These are phyloP conservation scores for Pterocarpus santalinus DNA, from an alignment of 306 rosid species.

Conservation along the genomic window DNA sequence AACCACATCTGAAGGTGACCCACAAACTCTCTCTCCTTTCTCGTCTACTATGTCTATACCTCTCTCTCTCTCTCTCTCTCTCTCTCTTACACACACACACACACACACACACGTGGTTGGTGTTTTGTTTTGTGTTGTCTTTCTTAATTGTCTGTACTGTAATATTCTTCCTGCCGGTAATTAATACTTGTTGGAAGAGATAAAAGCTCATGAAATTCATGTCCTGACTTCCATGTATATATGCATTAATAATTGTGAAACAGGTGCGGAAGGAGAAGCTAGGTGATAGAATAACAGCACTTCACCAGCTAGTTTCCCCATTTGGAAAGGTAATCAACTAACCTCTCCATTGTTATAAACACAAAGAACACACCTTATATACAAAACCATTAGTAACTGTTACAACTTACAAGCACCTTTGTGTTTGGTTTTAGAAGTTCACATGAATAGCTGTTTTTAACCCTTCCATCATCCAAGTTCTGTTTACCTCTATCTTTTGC, in stretches of 20 bases:
- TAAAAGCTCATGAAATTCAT: conserved; percentile 6
- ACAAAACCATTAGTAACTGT: not conserved
- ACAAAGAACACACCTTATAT: not conserved
- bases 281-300: conserved; percentile 87
- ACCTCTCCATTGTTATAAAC: not conserved
- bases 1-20: conserved; percentile 74
- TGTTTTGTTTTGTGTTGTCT: conserved; percentile 39
- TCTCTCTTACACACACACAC: not conserved
- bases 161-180: conserved; percentile 43
- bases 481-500: conserved; percentile 10
- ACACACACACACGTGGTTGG: not conserved
- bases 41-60: not conserved
- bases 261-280: conserved; percentile 96
- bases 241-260: conserved; percentile 12
- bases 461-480: conserved; percentile 3
- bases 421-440: conserved; percentile 15
- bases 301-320: conserved; percentile 92
- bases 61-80: not conserved
- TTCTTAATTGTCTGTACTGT: conserved; percentile 46
- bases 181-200: conserved; percentile 16
- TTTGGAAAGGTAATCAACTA: conserved; percentile 79
- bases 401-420: conserved; percentile 3
- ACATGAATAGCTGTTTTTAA: conserved; percentile 3
- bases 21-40: conserved; percentile 13
- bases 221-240: conserved; percentile 18